These are phyloP conservation scores for Hyphopichia pseudoburtonii DNA, from an alignment of 1,139 yeast species.

Conservation along the genomic window DNA sequence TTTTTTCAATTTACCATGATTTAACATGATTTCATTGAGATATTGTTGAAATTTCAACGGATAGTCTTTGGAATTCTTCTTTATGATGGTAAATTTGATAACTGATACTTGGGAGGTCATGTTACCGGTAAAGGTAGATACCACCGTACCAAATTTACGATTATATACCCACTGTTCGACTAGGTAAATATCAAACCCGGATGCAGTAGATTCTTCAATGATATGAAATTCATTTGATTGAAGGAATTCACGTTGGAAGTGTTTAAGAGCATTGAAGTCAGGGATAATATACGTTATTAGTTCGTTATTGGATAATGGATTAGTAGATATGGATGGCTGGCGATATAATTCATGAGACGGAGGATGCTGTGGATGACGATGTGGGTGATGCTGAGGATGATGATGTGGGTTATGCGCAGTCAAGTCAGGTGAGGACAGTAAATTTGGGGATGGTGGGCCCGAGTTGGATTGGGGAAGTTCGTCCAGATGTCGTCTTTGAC, in stretches of 20 bases:
- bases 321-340: too few relatives aligned
- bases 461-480: too few relatives aligned
- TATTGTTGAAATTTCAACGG: slow-evolving; percentile 59
- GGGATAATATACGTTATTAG: slow-evolving; percentile 46
- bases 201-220: slow-evolving; percentile 43
- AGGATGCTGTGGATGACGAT: too few relatives aligned
- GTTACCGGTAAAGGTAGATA: slow-evolving; percentile 86
- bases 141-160: slow-evolving; percentile 63
- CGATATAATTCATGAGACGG: too few relatives aligned
- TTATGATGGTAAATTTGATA: slow-evolving; percentile 56
- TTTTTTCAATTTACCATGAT: slow-evolving; percentile 50
- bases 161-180: slow-evolving; percentile 94
- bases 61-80: slow-evolving; percentile 56
- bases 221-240: slow-evolving; percentile 36
- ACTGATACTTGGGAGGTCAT: slow-evolving; percentile 60
- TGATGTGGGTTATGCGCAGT: too few relatives aligned
- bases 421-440: too few relatives aligned
- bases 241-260: slow-evolving; percentile 43
- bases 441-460: too few relatives aligned
- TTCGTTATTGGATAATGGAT: slow-evolving; percentile 22
- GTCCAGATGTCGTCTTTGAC: too few relatives aligned
- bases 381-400: too few relatives aligned
- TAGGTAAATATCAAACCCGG: slow-evolving; percentile 83
- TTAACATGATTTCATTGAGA: slow-evolving; percentile 61
- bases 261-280: slow-evolving; percentile 55